Conservation (phyloP, 2,329 filamentous ascomycete species). For the Aureobasidium sp. region DNA sequence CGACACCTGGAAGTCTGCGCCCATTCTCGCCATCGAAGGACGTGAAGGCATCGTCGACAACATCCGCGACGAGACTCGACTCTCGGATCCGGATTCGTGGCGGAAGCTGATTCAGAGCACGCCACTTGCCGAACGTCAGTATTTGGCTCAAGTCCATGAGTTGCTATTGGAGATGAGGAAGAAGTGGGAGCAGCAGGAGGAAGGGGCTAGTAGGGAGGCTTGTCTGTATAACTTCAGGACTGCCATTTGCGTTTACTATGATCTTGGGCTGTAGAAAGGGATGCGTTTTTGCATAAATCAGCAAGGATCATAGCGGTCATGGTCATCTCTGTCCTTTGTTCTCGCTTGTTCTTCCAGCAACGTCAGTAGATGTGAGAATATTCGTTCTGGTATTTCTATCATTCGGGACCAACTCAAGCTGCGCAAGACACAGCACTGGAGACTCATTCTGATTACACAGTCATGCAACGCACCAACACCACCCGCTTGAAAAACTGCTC, state of each 20-base stretch:
- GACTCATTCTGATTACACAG: background rate
- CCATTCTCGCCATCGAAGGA: constrained; percentile 81
- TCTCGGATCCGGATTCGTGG: constrained; percentile 81
- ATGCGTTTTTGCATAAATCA: background rate
- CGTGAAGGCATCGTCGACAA: constrained; percentile 73
- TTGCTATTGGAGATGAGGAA: constrained; percentile 57
- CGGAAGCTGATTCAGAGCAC: constrained; percentile 69
- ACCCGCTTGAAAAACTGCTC: background rate
- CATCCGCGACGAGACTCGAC: constrained; percentile 59
- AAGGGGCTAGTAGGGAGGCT: constrained; percentile 54
- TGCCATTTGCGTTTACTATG: constrained; percentile 76
- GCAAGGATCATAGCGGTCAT: background rate
- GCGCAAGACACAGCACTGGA: background rate
- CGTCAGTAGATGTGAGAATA: background rate
- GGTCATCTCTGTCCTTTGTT: background rate
- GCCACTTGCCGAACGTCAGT: constrained; percentile 69
- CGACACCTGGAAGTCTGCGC: constrained; percentile 64
- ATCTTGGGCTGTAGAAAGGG: constrained; percentile 44
- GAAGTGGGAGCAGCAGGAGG: constrained; percentile 36
- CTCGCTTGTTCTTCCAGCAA: no score
- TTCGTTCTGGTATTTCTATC: background rate
- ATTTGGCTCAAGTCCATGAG: constrained; percentile 74
- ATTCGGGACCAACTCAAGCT: background rate
- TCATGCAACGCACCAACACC: background rate
- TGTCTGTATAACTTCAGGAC: constrained; percentile 92